Percentiles rank a stretch among this genome's conserved stretches.
phyloP scores from a whole-genome alignment of 1,284 basidiomycete genomes.

The Heterobasidion parviporum region DNA sequence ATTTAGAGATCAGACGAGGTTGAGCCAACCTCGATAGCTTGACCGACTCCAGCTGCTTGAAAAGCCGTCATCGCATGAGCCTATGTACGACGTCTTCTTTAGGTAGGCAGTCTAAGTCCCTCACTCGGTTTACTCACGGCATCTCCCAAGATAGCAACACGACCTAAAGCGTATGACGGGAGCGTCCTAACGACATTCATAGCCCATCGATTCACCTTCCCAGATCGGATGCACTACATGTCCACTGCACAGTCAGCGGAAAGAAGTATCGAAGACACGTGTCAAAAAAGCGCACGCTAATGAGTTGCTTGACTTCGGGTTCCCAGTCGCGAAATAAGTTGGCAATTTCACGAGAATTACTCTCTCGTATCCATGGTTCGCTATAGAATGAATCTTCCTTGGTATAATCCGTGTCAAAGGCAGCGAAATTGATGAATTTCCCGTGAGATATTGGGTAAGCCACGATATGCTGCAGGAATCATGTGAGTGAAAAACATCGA shows the following conservation, averaged over 20 bases:
- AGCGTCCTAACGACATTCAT: slow-evolving; percentile 36
- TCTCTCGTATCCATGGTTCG: slow-evolving; percentile 26
- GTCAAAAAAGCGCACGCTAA: slow-evolving; percentile 22
- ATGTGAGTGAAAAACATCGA: neutral
- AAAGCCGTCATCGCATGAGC: slow-evolving; percentile 50
- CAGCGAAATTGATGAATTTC: slow-evolving; percentile 16
- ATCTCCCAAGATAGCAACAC: slow-evolving; percentile 43
- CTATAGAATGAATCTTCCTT: slow-evolving; percentile 26
- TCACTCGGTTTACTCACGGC: slow-evolving; percentile 23
- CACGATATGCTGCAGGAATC: slow-evolving; percentile 28
- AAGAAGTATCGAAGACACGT: neutral
- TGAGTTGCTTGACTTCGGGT: slow-evolving; percentile 27
- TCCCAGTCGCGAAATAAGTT: slow-evolving; percentile 32
- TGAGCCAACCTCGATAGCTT: slow-evolving; percentile 40
- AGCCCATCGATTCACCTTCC: slow-evolving; percentile 36
- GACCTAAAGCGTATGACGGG: slow-evolving; percentile 26
- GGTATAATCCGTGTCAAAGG: slow-evolving; percentile 11
- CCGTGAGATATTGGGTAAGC: slow-evolving; percentile 35
- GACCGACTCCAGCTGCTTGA: slow-evolving; percentile 48
- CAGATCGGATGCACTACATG: neutral
- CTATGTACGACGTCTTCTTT: slow-evolving; percentile 11
- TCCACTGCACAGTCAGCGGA: slow-evolving; percentile 20
- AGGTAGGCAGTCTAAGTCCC: neutral
- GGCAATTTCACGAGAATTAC: slow-evolving; percentile 17
- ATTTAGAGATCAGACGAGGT: neutral